These are phyloP conservation scores for Sphaerulina musiva DNA, from an alignment of 2,329 filamentous ascomycete species.

Conservation along the genomic window DNA sequence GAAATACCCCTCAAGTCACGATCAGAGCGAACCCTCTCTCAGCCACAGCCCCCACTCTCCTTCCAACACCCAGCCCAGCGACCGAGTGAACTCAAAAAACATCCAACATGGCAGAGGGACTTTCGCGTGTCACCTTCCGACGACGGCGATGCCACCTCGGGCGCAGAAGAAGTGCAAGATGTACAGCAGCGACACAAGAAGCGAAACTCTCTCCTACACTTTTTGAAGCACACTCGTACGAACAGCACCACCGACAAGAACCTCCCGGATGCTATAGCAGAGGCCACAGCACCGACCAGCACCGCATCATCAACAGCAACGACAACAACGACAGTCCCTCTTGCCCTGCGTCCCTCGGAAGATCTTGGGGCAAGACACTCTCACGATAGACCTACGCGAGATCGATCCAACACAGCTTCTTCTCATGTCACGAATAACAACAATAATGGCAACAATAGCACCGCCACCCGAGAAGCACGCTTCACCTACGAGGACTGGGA, in stretches of 20 bases:
- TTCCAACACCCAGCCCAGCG: background rate
- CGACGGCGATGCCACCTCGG: conserved; percentile 24
- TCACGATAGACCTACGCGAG: background rate
- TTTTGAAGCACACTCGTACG: conserved; percentile 24
- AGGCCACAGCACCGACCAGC: conserved; percentile 10
- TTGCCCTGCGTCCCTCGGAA: conserved; percentile 13
- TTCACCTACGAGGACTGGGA: conserved; percentile 26
- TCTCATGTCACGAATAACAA: conserved; percentile 2
- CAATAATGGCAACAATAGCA: background rate
- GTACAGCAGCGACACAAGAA: conserved; percentile 16
- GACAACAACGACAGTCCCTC: conserved; percentile 1
- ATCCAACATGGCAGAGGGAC: conserved; percentile 22
- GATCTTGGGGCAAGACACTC: background rate
- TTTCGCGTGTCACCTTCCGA: conserved; percentile 19
- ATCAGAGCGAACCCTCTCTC: conserved; percentile 5
- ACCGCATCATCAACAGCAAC: background rate
- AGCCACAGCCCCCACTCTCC: background rate
- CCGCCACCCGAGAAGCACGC: conserved; percentile 1
- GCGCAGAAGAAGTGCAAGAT: conserved; percentile 22
- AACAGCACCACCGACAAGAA: conserved; percentile 20
- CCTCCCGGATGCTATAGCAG: conserved; percentile 6
- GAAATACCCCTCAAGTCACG: conserved; percentile 5
- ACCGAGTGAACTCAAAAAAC: conserved; percentile 6
- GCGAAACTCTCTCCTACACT: conserved; percentile 27
- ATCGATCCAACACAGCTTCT: background rate